Conservation (phyloP, 1,284 basidiomycete genomes). For the Trichosporon sp. region DNA sequence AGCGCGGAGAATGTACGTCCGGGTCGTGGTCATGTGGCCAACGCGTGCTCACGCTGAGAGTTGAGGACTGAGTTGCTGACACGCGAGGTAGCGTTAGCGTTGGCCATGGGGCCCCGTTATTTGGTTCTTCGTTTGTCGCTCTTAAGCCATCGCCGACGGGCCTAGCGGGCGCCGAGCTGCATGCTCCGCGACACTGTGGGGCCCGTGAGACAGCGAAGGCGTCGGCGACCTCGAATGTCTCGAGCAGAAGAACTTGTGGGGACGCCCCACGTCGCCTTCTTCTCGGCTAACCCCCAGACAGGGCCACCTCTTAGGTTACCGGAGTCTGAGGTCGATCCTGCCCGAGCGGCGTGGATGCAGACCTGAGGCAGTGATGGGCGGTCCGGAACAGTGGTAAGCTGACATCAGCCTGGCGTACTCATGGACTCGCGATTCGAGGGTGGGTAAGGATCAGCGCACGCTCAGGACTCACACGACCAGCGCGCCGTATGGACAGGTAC, state of each 20-base stretch:
- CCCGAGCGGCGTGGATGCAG: not conserved
- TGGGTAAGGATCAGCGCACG: not conserved
- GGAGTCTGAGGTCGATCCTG: not conserved
- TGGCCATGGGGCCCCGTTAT: not conserved
- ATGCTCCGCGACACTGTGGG: not conserved
- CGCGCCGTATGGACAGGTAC: not conserved
- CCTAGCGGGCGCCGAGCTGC: not conserved
- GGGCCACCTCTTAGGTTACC: too few species aligned
- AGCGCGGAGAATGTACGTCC: too few species aligned
- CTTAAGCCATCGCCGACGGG: not conserved
- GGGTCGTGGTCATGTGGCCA: too few species aligned
- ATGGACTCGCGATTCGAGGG: not conserved
- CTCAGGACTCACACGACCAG: not conserved
- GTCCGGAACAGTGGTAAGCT: not conserved
- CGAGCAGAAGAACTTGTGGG: not conserved
- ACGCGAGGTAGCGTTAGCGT: not conserved
- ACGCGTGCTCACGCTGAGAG: too few species aligned
- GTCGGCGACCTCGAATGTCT: not conserved
- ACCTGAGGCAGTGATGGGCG: not conserved
- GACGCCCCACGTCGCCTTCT: not conserved
- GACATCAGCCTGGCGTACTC: not conserved
- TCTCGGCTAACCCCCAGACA: not conserved
- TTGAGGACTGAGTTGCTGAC: not conserved
- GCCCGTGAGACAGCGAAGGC: not conserved
- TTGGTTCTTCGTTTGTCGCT: not conserved